Base-by-base conservation (phyloP, 768 basidiomycete species). In the Kwoniella dendrophila region DNA sequence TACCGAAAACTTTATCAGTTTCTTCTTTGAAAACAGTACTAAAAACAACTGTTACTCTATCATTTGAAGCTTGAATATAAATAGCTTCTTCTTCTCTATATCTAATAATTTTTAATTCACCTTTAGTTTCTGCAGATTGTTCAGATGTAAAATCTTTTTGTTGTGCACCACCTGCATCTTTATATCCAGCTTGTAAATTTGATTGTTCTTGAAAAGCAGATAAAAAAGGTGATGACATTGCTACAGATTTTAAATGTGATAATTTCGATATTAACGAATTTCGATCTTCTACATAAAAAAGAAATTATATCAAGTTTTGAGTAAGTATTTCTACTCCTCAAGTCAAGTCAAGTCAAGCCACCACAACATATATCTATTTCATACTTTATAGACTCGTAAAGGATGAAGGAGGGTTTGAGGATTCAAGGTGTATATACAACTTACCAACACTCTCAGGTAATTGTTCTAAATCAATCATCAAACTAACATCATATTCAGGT, bases 11-110 rank as follows among this genome's bases (percentile, higher is more conserved):
- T 56, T 93, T 86, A 79, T 99, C 96, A 1, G 95, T 96, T 79
- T 99, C 96, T 73, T 98, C 96, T 68, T 88, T 85, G 82, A 99
- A 99, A 51, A 96, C 84, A 20, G 96, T 99, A 3, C 90, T 93
- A 81, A 99, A 98, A 74, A 97, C 90, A 60, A 97, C 91, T 0
- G 96, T 98, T 53, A 99, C 95, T 64, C 96, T 89, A 83, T 99
- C 96, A 47, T 86, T 85, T 41, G 90, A 87, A 2, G 96, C 92
- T 74, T 90, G 90, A 41, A 99, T 85, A 76, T 92, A 98, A 78
- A 99, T 94, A 20, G 91, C 94, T 80, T 99, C 96, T 71, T 97
- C 92, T 70, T 92, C 93, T 48, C 96, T 88, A 80, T 98, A 98
- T 77, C 92, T 90, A 58, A 99, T 84, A 66, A 87, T 83, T 90